These are phyloP conservation scores for Aspergillus incahuasiensis DNA, from an alignment of 495 filamentous ascomycete species.

Conservation along the genomic window DNA sequence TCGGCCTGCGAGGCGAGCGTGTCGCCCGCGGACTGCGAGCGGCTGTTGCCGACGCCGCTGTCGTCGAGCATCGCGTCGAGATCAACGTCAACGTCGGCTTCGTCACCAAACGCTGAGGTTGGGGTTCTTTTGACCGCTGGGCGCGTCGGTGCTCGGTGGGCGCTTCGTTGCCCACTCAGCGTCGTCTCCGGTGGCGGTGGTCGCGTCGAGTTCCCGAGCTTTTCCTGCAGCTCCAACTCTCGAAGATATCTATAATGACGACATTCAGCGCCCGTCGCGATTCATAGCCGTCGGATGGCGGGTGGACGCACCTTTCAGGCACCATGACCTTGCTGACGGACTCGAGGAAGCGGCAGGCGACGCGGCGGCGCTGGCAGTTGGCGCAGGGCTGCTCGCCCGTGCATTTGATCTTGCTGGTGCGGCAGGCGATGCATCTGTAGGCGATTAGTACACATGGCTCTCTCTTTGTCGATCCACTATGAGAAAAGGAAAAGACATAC, in stretches of 20 bases:
- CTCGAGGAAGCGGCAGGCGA: constrained; percentile 22
- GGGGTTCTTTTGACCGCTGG: not conserved
- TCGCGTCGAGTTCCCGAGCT: too few species aligned
- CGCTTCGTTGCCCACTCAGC: too few species aligned
- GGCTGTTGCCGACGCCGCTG: too few species aligned
- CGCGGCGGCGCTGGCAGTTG: constrained; percentile 24
- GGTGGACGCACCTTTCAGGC: constrained; percentile 18
- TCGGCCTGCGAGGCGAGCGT: not conserved
- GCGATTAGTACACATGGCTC: too few species aligned
- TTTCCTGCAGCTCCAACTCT: not conserved
- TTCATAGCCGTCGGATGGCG: not conserved
- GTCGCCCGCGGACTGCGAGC: too few species aligned
- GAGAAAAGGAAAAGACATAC: not conserved
- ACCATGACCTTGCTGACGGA: constrained; percentile 21
- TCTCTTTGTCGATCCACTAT: not conserved
- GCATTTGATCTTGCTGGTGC: constrained; percentile 39
- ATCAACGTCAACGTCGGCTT: not conserved
- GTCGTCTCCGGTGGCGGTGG: too few species aligned
- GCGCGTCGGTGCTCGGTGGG: not conserved
- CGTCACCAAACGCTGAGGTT: not conserved
- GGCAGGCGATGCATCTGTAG: constrained; percentile 33
- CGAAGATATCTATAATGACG: not conserved
- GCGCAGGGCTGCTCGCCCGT: constrained; percentile 30
- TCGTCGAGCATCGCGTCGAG: not conserved
- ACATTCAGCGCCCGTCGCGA: not conserved